Evolutionary conservation across 2,329 filamentous ascomycete genomes (phyloP).

Genomic region (Colletotrichum caudatum): DNA sequence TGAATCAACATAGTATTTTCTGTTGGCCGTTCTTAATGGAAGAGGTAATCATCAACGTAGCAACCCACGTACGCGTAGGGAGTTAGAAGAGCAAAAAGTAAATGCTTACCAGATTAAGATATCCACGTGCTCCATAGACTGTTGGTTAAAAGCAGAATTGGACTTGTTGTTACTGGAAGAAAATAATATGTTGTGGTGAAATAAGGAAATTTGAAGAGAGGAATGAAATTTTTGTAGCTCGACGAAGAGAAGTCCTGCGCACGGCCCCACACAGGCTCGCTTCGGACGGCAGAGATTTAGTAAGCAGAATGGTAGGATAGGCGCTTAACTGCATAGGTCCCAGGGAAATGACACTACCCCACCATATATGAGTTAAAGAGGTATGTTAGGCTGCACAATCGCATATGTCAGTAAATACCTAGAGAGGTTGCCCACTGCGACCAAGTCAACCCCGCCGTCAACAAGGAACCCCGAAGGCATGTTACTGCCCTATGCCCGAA

Average conservation of each 20-base stretch:
- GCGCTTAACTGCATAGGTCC: not conserved
- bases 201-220: not conserved
- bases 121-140: not conserved
- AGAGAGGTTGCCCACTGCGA: slow-evolving; percentile 21
- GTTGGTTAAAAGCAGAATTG: not conserved
- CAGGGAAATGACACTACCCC: not conserved
- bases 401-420: not conserved
- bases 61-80: not conserved
- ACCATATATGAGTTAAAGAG: not conserved
- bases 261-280: slow-evolving; percentile 16
- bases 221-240: slow-evolving; percentile 19
- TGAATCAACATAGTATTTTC: slow-evolving; percentile 42
- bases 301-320: not conserved
- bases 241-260: not conserved
- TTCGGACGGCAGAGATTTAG: not conserved
- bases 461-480: slow-evolving; percentile 3
- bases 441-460: slow-evolving; percentile 12
- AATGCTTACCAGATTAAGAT: not conserved
- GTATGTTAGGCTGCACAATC: not conserved
- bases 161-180: too few species aligned
- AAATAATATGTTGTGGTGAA: not conserved
- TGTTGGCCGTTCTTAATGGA: slow-evolving; percentile 44
- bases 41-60: slow-evolving; percentile 40
- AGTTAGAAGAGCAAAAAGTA: not conserved
- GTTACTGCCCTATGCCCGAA: slow-evolving; percentile 18